Evolutionary conservation across 257 asterid genomes (phyloP), one percentile per base, ranked within the genome.

Genomic region (Parsonsia alboflavescens): DNA sequence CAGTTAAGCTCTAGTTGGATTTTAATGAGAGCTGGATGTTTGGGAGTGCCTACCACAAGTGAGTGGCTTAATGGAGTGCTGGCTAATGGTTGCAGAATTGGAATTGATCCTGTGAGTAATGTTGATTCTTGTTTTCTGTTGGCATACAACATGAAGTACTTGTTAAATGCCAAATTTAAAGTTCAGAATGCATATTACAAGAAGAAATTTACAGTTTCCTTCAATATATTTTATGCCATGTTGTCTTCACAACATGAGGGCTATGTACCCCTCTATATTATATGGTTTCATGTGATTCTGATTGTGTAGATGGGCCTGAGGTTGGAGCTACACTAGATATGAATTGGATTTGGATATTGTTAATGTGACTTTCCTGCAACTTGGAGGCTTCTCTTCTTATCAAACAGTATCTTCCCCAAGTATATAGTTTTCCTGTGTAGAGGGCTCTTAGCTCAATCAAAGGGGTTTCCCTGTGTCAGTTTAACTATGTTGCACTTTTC

Each of bases 61-160:
- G 97, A 92, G 84, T 92, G 99, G 99, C 96, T 95, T 77, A 92
- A 89, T 69, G 80, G 82, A 78, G 89, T 85, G 75, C 80, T 95
- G 79, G 81, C 86, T 68, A 97, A 98, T 76, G 98, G 98, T 78
- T 87, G 91, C 84, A 87, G 96, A 84, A 84, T 95, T 59, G 99
- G 99, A 58, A 90, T 95, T 74, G 98, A 95, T 82, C 99, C 98
- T 76, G 99, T 95, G 85, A 88, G 98, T 92, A 84, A 81, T 73
- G 50, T 77, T 80, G 80, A 65, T 80, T 79, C 64, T 56, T 63
- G 2, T 44, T 65, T 62, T 53, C 56, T 72, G 66, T 65, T 64
- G 15, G 70, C 17, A 68, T 24, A 72, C 69, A 39, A 33, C 24
- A 28, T 73, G 36, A 36, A 65, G 33, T 58, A 13, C 41, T 22